phyloP scores from a whole-genome alignment of 139 green algal species.

The Coelastrella sp. region DNA sequence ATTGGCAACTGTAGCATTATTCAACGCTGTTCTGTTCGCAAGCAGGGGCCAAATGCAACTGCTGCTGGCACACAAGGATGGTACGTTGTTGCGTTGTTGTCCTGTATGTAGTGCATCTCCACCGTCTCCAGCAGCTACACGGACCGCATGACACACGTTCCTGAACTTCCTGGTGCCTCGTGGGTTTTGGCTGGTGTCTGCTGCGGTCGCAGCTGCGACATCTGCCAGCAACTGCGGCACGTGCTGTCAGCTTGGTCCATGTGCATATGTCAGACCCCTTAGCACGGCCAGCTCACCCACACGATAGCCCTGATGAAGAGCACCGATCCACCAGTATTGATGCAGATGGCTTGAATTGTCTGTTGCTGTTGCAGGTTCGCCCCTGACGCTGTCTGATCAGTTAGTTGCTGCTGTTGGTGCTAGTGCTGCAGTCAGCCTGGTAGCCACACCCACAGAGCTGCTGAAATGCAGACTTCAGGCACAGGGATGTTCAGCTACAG shows the following conservation, averaged over 20 bases:
- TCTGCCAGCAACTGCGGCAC: too few species aligned
- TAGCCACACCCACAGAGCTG: slow-evolving; percentile 88
- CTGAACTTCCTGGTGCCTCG: too few species aligned
- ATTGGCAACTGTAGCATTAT: slow-evolving; percentile 84
- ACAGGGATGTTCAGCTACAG: slow-evolving; percentile 46
- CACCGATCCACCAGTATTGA: background rate
- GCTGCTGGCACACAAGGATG: slow-evolving; percentile 71
- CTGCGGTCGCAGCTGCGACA: too few species aligned
- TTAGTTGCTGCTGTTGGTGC: slow-evolving; percentile 67
- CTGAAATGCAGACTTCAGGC: slow-evolving; percentile 88
- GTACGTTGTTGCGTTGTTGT: too few species aligned
- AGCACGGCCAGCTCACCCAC: too few species aligned
- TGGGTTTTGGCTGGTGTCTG: too few species aligned
- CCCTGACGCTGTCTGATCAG: slow-evolving; percentile 70
- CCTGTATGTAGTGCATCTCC: too few species aligned
- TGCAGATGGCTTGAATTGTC: background rate
- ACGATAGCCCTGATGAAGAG: too few species aligned
- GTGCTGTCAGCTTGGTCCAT: too few species aligned
- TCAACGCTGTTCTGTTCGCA: slow-evolving; percentile 87
- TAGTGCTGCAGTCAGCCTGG: slow-evolving; percentile 74
- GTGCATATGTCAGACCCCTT: too few species aligned
- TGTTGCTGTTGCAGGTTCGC: slow-evolving; percentile 50
- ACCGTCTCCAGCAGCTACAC: too few species aligned
- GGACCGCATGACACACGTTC: too few species aligned
- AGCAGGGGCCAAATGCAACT: slow-evolving; percentile 74